Conservation (phyloP, 495 filamentous ascomycete genomes). For the Talaromyces borbonicus region DNA sequence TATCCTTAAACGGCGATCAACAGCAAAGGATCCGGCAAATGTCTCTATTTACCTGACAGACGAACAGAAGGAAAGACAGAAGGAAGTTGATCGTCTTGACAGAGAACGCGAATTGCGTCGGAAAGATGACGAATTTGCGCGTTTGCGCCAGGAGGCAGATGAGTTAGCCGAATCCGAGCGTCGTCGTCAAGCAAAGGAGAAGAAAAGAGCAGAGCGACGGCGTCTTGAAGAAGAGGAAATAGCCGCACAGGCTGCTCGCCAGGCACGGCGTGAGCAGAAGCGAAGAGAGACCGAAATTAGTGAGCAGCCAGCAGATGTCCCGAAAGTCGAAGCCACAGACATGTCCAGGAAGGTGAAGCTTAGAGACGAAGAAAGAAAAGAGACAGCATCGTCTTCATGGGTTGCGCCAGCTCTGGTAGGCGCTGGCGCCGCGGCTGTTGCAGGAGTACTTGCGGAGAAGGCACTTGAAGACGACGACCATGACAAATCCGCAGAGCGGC, state of each 20-base stretch:
- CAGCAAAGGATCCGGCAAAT: constrained; percentile 33
- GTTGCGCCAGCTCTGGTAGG: constrained; percentile 37
- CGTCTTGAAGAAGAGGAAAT: constrained; percentile 2
- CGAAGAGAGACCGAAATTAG: not conserved
- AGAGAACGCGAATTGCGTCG: constrained; percentile 17
- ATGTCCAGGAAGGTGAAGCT: not conserved
- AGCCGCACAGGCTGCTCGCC: not conserved
- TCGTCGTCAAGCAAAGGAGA: not conserved
- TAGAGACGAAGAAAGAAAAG: constrained; percentile 5
- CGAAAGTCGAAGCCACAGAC: not conserved
- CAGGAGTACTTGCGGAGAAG: constrained; percentile 26
- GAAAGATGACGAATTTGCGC: constrained; percentile 14
- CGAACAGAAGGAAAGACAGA: constrained; percentile 37
- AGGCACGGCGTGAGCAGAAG: not conserved
- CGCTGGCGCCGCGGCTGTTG: constrained; percentile 35
- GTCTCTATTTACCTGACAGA: constrained; percentile 40
- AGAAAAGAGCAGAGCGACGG: constrained; percentile 2
- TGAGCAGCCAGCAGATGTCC: not conserved
- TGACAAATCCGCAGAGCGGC: constrained; percentile 19
- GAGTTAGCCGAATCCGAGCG: constrained; percentile 1
- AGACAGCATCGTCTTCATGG: constrained; percentile 25
- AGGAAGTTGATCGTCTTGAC: constrained; percentile 26
- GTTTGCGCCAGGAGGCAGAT: constrained; percentile 2
- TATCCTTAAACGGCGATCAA: constrained; percentile 26
- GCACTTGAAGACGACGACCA: constrained; percentile 30